Conservation (phyloP, 1,284 basidiomycete species). For the Leccinum brunneo-olivaceum region DNA sequence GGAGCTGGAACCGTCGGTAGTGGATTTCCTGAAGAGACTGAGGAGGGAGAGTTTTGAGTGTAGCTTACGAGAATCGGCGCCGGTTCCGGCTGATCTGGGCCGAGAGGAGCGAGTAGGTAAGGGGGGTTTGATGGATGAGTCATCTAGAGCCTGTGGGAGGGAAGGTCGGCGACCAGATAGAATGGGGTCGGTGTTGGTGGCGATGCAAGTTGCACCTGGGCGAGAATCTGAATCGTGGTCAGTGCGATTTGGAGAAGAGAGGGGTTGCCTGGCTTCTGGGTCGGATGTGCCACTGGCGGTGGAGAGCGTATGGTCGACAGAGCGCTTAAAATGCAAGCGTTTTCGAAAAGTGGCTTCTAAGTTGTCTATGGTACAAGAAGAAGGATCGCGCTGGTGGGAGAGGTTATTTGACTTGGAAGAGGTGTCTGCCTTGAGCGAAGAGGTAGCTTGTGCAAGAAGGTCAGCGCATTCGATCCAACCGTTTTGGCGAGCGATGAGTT, state of each 20-base stretch:
- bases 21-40: constrained; percentile 41
- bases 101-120: constrained; percentile 27
- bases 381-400: constrained; percentile 14
- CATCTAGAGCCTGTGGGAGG: constrained; percentile 33
- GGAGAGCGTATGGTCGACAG: constrained; percentile 39
- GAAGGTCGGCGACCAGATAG: constrained; percentile 31
- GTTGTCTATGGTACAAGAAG: constrained; percentile 26
- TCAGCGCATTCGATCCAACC: constrained; percentile 63
- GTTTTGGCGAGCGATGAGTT: constrained; percentile 61
- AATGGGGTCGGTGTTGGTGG: constrained; percentile 10
- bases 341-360: constrained; percentile 31
- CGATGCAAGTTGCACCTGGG: constrained; percentile 3
- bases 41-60: constrained; percentile 37
- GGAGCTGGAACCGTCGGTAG: constrained; percentile 32
- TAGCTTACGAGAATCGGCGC: constrained; percentile 37
- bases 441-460: constrained; percentile 32
- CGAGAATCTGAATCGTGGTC: constrained; percentile 18
- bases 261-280: constrained; percentile 13
- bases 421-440: constrained; percentile 22
- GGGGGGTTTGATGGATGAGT: constrained; percentile 17
- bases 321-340: constrained; percentile 39
- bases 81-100: constrained; percentile 45
- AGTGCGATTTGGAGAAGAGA: constrained; percentile 5
- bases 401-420: constrained; percentile 3
- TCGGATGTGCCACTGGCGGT: constrained; percentile 20